Evolutionary conservation across 805 yeast genomes (phyloP).

Genomic region (Candida maris): DNA sequence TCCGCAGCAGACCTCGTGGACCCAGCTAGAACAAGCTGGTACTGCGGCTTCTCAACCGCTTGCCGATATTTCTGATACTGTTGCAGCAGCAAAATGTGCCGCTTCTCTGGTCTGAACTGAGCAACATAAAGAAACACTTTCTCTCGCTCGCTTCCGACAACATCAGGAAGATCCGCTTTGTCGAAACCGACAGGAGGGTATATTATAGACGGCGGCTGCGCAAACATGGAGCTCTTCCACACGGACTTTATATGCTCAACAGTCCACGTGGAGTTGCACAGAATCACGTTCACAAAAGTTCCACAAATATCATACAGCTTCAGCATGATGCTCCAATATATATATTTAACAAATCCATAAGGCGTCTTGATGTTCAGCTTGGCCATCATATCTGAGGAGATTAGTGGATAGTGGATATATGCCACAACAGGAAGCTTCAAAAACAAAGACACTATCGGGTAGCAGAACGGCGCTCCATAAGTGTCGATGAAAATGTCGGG

Average conservation of each 20-base stretch:
- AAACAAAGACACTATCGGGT: slow-evolving; percentile 56
- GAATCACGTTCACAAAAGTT: slow-evolving; percentile 56
- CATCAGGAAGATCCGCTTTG: slow-evolving; percentile 25
- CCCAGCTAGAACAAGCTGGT: slow-evolving; percentile 70
- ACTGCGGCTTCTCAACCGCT: slow-evolving; percentile 33
- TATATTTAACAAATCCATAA: slow-evolving; percentile 38
- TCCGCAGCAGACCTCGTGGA: slow-evolving; percentile 74
- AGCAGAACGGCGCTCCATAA: slow-evolving; percentile 87
- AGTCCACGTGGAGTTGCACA: slow-evolving; percentile 93
- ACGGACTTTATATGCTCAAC: slow-evolving; percentile 61
- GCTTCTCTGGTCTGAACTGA: slow-evolving; percentile 93
- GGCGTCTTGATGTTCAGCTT: slow-evolving; percentile 40
- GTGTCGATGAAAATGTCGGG: slow-evolving; percentile 96
- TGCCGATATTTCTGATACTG: slow-evolving; percentile 58
- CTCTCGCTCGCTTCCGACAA: slow-evolving; percentile 28
- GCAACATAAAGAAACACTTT: slow-evolving; percentile 63
- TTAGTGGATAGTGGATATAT: slow-evolving; percentile 93
- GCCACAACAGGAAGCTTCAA: slow-evolving; percentile 74
- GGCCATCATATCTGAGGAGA: slow-evolving; percentile 81
- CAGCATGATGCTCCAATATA: slow-evolving; percentile 73
- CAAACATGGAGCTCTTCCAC: slow-evolving; percentile 50
- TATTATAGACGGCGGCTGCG: slow-evolving; percentile 41
- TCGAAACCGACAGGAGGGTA: slow-evolving; percentile 92
- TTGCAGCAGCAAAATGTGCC: slow-evolving; percentile 67
- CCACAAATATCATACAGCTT: slow-evolving; percentile 64